These are phyloP conservation scores for Termitomyces sp. DNA, from an alignment of 768 basidiomycete genomes.

Conservation along the genomic window DNA sequence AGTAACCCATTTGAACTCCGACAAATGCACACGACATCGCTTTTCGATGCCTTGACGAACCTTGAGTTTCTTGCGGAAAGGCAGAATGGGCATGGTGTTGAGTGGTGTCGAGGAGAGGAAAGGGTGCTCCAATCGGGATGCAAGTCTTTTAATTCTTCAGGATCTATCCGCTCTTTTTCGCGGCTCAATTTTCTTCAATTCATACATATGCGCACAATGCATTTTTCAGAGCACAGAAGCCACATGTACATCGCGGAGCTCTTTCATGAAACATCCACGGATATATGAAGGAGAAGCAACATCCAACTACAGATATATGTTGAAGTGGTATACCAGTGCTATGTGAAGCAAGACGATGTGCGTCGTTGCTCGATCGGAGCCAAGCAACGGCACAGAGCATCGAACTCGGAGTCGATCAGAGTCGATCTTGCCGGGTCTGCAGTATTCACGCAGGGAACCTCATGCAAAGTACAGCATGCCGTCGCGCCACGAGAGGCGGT, in stretches of 20 bases:
- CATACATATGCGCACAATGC: neutral
- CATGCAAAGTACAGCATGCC: neutral
- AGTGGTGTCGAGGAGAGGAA: neutral
- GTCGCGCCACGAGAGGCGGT: neutral
- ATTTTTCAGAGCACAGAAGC: neutral
- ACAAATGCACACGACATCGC: constrained; percentile 7
- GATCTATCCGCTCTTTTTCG: constrained; percentile 1
- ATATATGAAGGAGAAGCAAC: neutral
- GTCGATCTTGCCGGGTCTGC: too few species aligned
- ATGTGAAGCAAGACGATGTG: neutral
- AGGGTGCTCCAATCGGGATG: neutral
- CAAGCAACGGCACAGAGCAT: neutral
- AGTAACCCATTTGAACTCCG: constrained; percentile 20
- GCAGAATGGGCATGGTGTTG: neutral
- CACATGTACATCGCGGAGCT: neutral
- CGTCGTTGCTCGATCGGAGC: neutral
- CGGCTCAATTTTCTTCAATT: constrained; percentile 14
- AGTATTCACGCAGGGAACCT: too few species aligned
- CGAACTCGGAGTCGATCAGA: neutral
- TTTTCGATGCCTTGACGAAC: constrained; percentile 6
- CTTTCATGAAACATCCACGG: neutral
- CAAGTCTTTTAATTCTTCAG: neutral
- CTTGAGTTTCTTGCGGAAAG: constrained; percentile 6
- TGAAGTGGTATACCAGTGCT: neutral
- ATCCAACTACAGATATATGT: neutral